Evolutionary conservation across 768 basidiomycete genomes (phyloP), one percentile per base, ranked within the genome.

Genomic region (Mycena capillaripes): DNA sequence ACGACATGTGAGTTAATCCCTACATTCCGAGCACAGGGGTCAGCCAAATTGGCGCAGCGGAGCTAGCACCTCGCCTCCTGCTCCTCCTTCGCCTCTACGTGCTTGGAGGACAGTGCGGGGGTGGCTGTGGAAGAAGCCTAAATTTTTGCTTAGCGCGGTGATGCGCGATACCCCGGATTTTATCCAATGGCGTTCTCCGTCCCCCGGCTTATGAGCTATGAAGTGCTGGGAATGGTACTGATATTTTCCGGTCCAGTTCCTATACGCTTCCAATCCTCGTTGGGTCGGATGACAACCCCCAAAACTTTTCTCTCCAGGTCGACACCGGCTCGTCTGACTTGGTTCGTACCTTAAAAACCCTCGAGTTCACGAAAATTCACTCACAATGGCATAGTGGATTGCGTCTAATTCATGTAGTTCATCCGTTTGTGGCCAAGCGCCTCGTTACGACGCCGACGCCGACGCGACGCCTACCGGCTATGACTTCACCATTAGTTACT

Each of bases 271-370:
- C 89, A 4, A 82, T 92, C 6, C 80, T 77, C 23, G 83, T 94
- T 27, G 93, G 94, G 14, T 63, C 9, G 80, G 66, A 42, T 29
- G 79, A 6, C 79, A 66, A 36, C 9, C 36, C 87, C 83, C 84
- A 92, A 66, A 86, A 85, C 27, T 81, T 92, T 27, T 90, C 88
- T 8, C 81, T 95, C 2, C 93, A 95, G 77, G 87, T 95, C 42
- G 94, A 96, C 76, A 94, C 92, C 0, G 95, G 95, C 32, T 95
- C 95, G 0, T 93, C 93, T 0, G 94, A 96, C 82, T 84, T 94
- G 29, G 93, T 94, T 69, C 75, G 89, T 84, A 11, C 36, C 44
- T 29, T 42, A 4, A 55, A 34, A 10, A 38, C 11, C 16, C 16
- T 38, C 23, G 14, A 14, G 42, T 65, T 63, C 38, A 38, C 38